Base-by-base conservation (phyloP, 2,329 filamentous ascomycete species). In the Pseudogymnoascus sp. region DNA sequence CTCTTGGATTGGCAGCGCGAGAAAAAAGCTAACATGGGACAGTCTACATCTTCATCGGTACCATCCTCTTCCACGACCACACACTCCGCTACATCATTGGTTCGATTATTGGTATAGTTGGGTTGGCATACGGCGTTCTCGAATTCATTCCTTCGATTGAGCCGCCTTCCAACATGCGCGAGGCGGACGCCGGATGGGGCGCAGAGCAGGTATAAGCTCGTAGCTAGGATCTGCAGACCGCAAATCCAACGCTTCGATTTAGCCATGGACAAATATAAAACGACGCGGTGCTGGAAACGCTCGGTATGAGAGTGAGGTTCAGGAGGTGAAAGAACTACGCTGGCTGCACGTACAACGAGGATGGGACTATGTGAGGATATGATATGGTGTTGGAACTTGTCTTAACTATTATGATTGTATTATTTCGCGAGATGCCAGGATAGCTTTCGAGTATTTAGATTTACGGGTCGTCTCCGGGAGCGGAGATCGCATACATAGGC, bases 41-140 rank as follows among this genome's bases (percentile, higher is more conserved):
- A 96, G 92, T 99, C 81, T 99, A 99, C 83, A 84, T 97, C 77
- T 97, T 99, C 77, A 82, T 96, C 71, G 94, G 93, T 68, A 89
- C 85, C 69, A 88, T 97, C 70, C 83, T 96, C 63, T 84, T 97
- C 62, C 86, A 90, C 69, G 76, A 82, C 67, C 72, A 80, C 66
- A 79, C 85, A 72, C 80, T 89, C 70, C 87, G 86, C 72, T 86
- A 87, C 73, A 85, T 96, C 63, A 85, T 91, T 23, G 94, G 92
- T 68, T 83, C 85, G 60, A 81, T 95, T 69, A 82, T 97, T 68
- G 91, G 87, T 60, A 70, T 94, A 60, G 79, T 91, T 66, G 94
- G 94, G 69, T 72, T 97, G 65, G 88, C 75, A 65, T 99, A 97
- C 78, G 78, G 83, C 67, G 83, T 80, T 41, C 77, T 92, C 65